Evolutionary conservation across 2,329 filamentous ascomycete species (phyloP).

Genomic region (Monilinia vaccinii-corymbosi): DNA sequence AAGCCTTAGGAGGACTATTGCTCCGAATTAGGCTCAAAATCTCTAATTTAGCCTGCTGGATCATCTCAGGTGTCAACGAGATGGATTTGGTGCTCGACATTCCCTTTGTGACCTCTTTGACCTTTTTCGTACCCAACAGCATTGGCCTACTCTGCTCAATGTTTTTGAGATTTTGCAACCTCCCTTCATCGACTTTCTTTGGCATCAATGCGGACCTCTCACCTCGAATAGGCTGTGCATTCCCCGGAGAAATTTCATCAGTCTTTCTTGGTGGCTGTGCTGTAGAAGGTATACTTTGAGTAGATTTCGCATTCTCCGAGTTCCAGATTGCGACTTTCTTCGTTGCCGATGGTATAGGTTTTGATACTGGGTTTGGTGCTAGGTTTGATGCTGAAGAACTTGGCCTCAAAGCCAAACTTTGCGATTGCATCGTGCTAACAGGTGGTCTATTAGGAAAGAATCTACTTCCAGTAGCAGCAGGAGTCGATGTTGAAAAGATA

Average conservation of each 20-base stretch:
- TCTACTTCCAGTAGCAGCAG: not conserved
- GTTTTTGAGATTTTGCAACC: not conserved
- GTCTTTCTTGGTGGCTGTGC: not conserved
- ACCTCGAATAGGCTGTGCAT: not conserved
- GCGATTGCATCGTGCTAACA: not conserved
- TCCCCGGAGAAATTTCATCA: no score
- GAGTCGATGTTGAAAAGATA: not conserved
- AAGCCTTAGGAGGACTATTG: not conserved
- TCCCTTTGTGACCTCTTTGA: no score
- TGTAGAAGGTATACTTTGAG: accelerated
- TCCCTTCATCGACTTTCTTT: no score
- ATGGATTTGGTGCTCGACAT: not conserved
- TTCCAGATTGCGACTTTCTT: not conserved
- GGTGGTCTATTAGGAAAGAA: accelerated
- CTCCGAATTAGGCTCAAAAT: not conserved
- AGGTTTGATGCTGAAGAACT: not conserved
- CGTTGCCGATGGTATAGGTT: no score
- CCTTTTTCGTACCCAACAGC: not conserved
- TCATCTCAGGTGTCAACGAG: not conserved
- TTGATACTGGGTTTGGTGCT: no score
- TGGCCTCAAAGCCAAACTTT: not conserved
- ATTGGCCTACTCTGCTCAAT: not conserved
- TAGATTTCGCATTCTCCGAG: not conserved
- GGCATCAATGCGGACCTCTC: not conserved
- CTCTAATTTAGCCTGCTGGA: not conserved